Evolutionary conservation across 495 filamentous ascomycete species (phyloP), one percentile per base, ranked within the genome.

Genomic region (Penicillium fimorum): DNA sequence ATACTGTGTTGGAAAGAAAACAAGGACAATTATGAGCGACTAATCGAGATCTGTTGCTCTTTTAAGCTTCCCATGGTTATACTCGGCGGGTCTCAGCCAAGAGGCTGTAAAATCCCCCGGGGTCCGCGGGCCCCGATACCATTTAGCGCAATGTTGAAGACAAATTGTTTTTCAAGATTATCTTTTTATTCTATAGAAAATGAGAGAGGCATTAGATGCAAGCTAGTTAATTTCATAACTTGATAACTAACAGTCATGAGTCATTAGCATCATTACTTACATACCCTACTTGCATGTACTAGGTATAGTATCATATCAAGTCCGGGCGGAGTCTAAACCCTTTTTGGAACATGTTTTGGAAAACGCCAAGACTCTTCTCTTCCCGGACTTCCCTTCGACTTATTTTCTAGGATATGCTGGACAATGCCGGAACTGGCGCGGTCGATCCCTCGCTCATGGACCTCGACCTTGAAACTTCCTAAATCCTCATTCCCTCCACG

Each of bases 401-500:
- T 18, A 32, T 30, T 47, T 46, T 47, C 25, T 30, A 47, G 45
- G 45, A 30, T 30, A 47, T 47, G 51, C 42, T 54, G 66, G 74
- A 81, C 71, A 58, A 82, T 83, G 80, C 69, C 74, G 59, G 66
- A 71, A 65, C 61, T 70, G 65, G 62, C 76, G 57, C 76, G 73
- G 67, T 69, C 70, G 60, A 68, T 79, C 33, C 71, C 71, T 58
- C 72, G 74, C 61, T 82, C 79, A 54, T 84, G 81, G 82, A 79
- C 80, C 52, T 83, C 80, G 66, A 84, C 84, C 30, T 65, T 87
- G 44, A 75, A 79, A 58, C 76, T 87, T 55, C 83, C 83, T 44
- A 84, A 82, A 63, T 79, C 82, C 53, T 70, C 76, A 38, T 84
- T 86, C 64, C 83, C 82, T 33, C 74, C 80, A 22, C 80, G 81